Base-by-base conservation (phyloP, 2,329 filamentous ascomycete genomes). In the Pseudocercospora musae region DNA sequence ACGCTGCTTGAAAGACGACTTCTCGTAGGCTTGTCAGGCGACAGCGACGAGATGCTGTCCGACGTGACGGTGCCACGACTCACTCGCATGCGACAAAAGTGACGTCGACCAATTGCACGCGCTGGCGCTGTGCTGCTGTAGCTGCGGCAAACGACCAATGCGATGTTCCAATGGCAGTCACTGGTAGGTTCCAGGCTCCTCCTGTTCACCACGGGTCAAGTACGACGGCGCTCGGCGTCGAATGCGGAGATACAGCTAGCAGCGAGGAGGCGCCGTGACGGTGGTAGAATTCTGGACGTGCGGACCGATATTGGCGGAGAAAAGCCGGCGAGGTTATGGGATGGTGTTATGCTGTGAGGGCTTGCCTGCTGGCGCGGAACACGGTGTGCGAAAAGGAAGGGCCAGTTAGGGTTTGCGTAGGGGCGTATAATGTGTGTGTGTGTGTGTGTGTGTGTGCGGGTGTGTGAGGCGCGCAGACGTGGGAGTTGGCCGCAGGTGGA, bases 301-400 rank as follows among this genome's bases (percentile, higher is more conserved):
- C 62, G 60, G 65, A 58, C 62, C 65, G 65, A 42, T 58, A n/a
- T 52, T 62, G 56, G 62, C 65, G 65, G 65, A 62, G 65, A 63
- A 61, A 49, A 55, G 60, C 65, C 62, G 52, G n/a, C 52, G 44
- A 40, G 52, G 13, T 37, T 40, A 54, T 54, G 52, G 65, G 42
- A 49, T 40, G 52, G 18, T 57, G 58, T 49, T 18, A 23, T 27
- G 55, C 9, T 58, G 52, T 31, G 23, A 56, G 55, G 29, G 62
- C 56, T 60, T 57, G 59, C 49, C 56, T 53, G 55, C 52, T 33
- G 40, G 44, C 42, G 46, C 29, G 54, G 40, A 13, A 15, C 59
- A 27, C 55, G 46, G 59, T 58, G 42, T 54, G 46, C 18, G 33
- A 53, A 52, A 40, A 23, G 46, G 60, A 11, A n/a, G n/a, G n/a